Percentiles rank a stretch among this genome's conserved stretches.
Conservation (phyloP, 2,329 filamentous ascomycete species). For the Phyllosticta citrichinensis region DNA sequence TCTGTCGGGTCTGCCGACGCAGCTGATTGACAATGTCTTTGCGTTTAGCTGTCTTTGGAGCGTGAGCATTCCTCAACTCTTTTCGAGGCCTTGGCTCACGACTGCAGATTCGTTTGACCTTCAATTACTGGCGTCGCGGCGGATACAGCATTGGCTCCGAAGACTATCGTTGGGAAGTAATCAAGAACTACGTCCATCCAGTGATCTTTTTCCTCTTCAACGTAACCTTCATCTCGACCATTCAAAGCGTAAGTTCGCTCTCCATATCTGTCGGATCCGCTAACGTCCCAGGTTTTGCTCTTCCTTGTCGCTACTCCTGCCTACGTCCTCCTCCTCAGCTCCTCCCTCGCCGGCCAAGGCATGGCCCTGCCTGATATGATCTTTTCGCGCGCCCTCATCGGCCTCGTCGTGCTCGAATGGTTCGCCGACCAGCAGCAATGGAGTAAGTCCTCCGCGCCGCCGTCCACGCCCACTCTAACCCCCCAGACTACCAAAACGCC, state of each 20-base stretch:
- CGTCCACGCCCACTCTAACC: background rate
- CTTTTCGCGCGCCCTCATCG: conserved; percentile 46
- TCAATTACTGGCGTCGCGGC: conserved; percentile 93
- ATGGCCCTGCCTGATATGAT: conserved; percentile 44
- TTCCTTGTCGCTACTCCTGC: conserved; percentile 69
- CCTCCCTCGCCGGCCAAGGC: conserved; percentile 48
- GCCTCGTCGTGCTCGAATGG: conserved; percentile 56
- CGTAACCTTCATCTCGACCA: conserved; percentile 75
- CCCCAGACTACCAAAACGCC: conserved; percentile 63
- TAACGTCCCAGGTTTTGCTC: conserved; percentile 52
- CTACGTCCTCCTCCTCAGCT: conserved; percentile 70
- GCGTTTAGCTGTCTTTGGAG: conserved; percentile 69
- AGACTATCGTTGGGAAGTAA: conserved; percentile 84
- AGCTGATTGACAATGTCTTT: conserved; percentile 62
- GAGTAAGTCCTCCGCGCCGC: conserved; percentile 41
- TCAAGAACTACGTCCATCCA: conserved; percentile 55
- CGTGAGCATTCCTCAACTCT: conserved; percentile 39
- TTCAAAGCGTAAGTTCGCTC: conserved; percentile 47
- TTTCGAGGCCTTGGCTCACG: background rate
- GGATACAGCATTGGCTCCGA: conserved; percentile 84
- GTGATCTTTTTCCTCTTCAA: conserved; percentile 76
- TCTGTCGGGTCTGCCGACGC: conserved; percentile 58
- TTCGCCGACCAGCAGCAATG: conserved; percentile 91
- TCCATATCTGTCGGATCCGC: conserved; percentile 8
- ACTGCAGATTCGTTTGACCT: conserved; percentile 67